Conservation (phyloP, 208 protist species). For the Kentomonas sorsogonicus region DNA sequence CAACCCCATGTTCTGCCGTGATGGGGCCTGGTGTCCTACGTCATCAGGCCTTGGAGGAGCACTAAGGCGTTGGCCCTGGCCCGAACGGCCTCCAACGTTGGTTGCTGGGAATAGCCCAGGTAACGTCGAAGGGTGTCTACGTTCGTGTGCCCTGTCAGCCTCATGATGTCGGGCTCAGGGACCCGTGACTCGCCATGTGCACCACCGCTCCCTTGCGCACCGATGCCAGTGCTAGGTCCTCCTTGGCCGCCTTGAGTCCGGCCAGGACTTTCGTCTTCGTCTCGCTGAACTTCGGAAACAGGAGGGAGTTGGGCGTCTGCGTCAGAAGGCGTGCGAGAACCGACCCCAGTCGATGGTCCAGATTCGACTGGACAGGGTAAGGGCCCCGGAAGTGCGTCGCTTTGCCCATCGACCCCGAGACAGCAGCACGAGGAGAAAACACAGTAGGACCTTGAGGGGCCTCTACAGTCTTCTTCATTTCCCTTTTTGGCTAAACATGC, state of each 20-base stretch:
- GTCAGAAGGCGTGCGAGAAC: background rate
- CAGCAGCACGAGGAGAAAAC: too few species aligned
- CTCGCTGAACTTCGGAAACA: background rate
- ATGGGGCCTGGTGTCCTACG: background rate
- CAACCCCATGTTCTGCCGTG: background rate
- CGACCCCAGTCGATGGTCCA: background rate
- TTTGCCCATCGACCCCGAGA: background rate
- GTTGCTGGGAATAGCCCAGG: slow-evolving; percentile 11
- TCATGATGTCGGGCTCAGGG: slow-evolving; percentile 6
- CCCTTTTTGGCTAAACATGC: too few species aligned
- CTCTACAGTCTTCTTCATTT: too few species aligned
- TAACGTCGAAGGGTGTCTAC: slow-evolving; percentile 4
- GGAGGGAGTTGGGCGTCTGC: background rate
- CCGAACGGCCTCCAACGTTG: slow-evolving; percentile 5
- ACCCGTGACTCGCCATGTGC: slow-evolving; percentile 1
- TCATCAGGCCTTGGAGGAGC: slow-evolving; percentile 7
- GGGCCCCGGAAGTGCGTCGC: slow-evolving; percentile 1
- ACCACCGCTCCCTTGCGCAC: slow-evolving; percentile 9
- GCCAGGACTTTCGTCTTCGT: slow-evolving; percentile 4
- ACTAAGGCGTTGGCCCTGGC: slow-evolving; percentile 9
- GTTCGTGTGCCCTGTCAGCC: slow-evolving; percentile 9
- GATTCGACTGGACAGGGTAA: background rate
- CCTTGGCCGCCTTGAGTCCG: background rate
- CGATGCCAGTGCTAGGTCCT: background rate
- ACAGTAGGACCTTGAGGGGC: too few species aligned